phyloP scores from a whole-genome alignment of 2,329 filamentous ascomycete species.

The Coleophoma crateriformis region DNA sequence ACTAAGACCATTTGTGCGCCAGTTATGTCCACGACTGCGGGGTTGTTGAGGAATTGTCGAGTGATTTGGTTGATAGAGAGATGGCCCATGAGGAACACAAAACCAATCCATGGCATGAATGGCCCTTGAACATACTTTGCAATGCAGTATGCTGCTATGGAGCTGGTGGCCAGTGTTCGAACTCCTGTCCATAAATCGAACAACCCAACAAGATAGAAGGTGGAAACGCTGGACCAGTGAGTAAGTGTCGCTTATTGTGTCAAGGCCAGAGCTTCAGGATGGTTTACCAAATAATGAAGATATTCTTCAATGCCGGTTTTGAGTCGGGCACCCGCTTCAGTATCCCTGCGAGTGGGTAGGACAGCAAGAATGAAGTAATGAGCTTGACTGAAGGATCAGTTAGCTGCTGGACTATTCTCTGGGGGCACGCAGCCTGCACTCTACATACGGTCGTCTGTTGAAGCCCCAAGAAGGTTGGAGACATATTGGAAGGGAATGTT shows the following conservation, averaged over 20 bases:
- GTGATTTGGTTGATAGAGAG: conserved; percentile 87
- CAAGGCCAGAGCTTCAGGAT: conserved; percentile 3
- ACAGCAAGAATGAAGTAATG: conserved; percentile 82
- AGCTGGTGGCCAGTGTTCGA: conserved; percentile 72
- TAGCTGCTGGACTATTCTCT: conserved; percentile 2
- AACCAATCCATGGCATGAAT: conserved; percentile 97
- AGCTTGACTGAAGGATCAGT: conserved; percentile 70
- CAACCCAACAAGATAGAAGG: conserved; percentile 90
- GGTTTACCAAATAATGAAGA: conserved; percentile 71
- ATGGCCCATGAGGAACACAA: conserved; percentile 91
- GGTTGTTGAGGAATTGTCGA: conserved; percentile 65
- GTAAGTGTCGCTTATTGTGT: conserved; percentile 6
- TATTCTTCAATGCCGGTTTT: conserved; percentile 78
- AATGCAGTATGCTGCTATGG: conserved; percentile 75
- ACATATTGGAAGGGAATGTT: conserved; percentile 56
- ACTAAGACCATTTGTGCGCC: conserved; percentile 96
- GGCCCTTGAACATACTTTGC: conserved; percentile 78
- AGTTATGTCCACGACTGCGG: conserved; percentile 76
- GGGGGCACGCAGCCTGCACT: background rate
- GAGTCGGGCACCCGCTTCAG: conserved; percentile 87
- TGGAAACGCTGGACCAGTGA: conserved; percentile 50
- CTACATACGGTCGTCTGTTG: conserved; percentile 55
- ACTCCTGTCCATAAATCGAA: conserved; percentile 89
- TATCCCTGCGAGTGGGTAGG: conserved; percentile 83
- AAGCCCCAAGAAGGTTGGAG: conserved; percentile 51